Evolutionary conservation across 345 rosid genomes (phyloP), one percentile per base, ranked within the genome.

Genomic region (Cardamine resedifolia): DNA sequence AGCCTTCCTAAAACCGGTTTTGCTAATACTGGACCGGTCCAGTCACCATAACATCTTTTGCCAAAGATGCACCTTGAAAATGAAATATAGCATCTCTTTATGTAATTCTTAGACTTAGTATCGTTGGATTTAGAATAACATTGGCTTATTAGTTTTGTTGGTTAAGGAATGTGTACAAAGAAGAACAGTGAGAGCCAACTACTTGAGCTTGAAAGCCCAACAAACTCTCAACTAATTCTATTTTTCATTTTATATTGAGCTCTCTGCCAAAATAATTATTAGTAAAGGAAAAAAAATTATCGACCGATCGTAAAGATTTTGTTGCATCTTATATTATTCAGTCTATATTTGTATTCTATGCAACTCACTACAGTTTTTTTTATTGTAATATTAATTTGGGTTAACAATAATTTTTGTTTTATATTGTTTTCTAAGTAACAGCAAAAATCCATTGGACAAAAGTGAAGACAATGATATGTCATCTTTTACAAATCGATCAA

Each of bases 391-490:
- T 19, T 39, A 18, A 10, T 43, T 10, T 27, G 33, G 27, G 63
- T 28, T 30, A 33, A 47, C 36, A 33, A 49, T 58, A 1, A 2
- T 9, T 4, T 45, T 70, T 48, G 27, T 26, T 71, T n/a, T 50
- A 39, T 26, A 38, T 62, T 62, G 33, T 39, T 72, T 62, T 72
- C 24, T 51, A 62, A 72, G 74, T 47, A 33, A 76, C 45, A 53
- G 20, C 43, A 76, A 69, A 33, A 53, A 14, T 34, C 11, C 15
- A 16, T 23, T 5, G 55, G 19, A 71, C 30, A 20, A 77, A 71
- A 71, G 80, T 60, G 63, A 62, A 56, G 96, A 84, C 58, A 83
- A 75, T 83, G 89, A 88, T 79, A 38, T 68, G 52, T 20, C 65
- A 83, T 65, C 89, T 80, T 79, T 79, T 50, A 71, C 63, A 56